These are phyloP conservation scores for Leccinum imitatum DNA, from an alignment of 768 basidiomycete species.

Conservation along the genomic window DNA sequence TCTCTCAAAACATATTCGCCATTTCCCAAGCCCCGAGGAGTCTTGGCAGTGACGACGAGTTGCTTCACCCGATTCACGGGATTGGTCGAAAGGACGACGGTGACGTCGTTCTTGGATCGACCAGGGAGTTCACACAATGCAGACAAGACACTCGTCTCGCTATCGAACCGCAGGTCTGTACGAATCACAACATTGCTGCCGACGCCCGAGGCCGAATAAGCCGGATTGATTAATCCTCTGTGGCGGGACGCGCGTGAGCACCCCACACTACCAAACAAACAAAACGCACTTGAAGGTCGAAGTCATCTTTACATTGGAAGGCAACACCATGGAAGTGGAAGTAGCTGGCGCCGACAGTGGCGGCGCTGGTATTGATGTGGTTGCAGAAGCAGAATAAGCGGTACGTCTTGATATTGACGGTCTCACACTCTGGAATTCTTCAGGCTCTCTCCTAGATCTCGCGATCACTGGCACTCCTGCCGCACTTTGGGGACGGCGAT, in stretches of 20 bases:
- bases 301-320: constrained; percentile 6
- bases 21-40: constrained; percentile 40
- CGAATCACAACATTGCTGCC: constrained; percentile 47
- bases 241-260: constrained; percentile 14
- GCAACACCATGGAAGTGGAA: constrained; percentile 2
- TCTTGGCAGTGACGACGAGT: constrained; percentile 53
- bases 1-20: constrained; percentile 50
- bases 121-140: constrained; percentile 73
- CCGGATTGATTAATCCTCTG: constrained; percentile 28
- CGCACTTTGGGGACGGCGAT: constrained; percentile 32
- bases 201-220: constrained; percentile 16
- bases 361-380: constrained; percentile 11
- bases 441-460: constrained; percentile 31
- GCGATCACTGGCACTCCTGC: constrained; percentile 17
- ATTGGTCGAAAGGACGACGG: constrained; percentile 59
- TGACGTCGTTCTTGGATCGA: constrained; percentile 55
- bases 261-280: neutral
- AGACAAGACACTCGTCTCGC: constrained; percentile 47
- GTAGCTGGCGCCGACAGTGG: neutral
- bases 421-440: constrained; percentile 32
- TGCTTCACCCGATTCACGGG: constrained; percentile 62
- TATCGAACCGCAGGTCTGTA: constrained; percentile 60
- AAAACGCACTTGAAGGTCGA: constrained; percentile 25
- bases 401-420: constrained; percentile 18
- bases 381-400: constrained; percentile 6